Percentiles rank a stretch among this genome's conserved stretches.
Evolutionary conservation across 2,329 filamentous ascomycete species (phyloP).

Genomic region (Cadophora sp.): DNA sequence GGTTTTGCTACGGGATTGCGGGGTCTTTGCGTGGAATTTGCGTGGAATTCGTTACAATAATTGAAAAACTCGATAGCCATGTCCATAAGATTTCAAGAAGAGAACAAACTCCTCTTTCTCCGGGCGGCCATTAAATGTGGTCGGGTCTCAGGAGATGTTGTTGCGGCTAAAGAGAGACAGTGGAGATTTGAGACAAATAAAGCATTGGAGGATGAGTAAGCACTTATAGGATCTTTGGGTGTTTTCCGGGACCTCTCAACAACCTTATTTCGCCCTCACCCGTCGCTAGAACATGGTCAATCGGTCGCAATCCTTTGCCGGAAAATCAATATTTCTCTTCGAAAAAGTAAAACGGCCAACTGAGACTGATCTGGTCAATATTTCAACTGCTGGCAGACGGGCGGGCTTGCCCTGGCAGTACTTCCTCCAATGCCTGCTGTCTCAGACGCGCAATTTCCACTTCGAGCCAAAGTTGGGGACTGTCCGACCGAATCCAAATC

Average conservation of each 20-base stretch:
- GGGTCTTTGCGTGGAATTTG: no score
- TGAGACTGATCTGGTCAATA: not conserved
- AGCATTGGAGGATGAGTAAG: not conserved
- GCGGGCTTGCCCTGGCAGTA: not conserved
- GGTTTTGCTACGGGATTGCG: not conserved
- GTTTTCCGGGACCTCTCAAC: not conserved
- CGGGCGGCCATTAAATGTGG: no score
- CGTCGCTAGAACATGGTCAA: not conserved
- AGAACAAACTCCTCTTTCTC: no score
- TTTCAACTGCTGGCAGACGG: not conserved
- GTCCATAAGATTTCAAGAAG: no score
- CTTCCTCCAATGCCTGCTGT: not conserved
- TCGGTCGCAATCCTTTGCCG: not conserved
- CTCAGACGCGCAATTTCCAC: no score
- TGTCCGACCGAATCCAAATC: no score
- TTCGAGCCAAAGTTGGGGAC: no score
- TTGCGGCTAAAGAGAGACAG: not conserved
- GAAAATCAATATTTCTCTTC: not conserved
- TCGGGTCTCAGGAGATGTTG: not conserved
- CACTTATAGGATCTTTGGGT: not conserved
- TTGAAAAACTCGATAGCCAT: no score
- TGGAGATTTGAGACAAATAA: not conserved
- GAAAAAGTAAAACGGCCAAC: not conserved
- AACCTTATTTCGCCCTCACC: not conserved
- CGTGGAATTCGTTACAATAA: no score